Evolutionary conservation across 495 filamentous ascomycete genomes (phyloP).

Genomic region (Aspergillus egyptiacus): DNA sequence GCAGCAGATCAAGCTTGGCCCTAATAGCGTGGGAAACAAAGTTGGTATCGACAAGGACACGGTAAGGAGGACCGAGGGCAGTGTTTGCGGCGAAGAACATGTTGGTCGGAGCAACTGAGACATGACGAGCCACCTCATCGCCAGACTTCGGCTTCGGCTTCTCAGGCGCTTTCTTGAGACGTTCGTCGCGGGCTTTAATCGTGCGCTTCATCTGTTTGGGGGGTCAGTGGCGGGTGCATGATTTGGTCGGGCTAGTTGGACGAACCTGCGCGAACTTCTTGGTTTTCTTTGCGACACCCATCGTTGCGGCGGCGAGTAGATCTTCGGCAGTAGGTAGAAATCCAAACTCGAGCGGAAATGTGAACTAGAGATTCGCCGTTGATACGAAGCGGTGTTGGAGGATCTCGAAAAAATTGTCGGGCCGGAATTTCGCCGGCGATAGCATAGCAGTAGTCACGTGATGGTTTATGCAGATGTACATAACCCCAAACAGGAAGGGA

Average conservation of each 20-base stretch:
- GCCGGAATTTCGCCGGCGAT: background rate
- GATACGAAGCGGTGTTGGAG: background rate
- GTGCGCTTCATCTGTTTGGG: constrained; percentile 51
- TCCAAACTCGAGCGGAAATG: background rate
- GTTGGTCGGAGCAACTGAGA: constrained; percentile 70
- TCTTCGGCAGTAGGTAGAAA: background rate
- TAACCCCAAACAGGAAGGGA: too few species aligned
- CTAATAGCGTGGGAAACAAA: constrained; percentile 90
- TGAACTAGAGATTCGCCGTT: background rate
- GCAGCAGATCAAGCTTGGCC: constrained; percentile 78
- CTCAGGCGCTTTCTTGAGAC: constrained; percentile 41
- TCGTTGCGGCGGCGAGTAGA: constrained; percentile 21
- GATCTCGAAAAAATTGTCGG: constrained; percentile 2
- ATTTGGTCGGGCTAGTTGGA: background rate
- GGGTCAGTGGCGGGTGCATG: background rate
- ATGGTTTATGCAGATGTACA: background rate
- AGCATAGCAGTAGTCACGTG: constrained; percentile 1
- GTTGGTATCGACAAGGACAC: constrained; percentile 78
- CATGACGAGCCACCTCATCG: constrained; percentile 32
- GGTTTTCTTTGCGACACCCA: constrained; percentile 60
- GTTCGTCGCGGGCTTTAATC: constrained; percentile 56
- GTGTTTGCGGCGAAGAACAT: constrained; percentile 97
- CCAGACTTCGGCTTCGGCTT: constrained; percentile 38
- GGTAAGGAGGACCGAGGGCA: constrained; percentile 83
- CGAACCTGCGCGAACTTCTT: constrained; percentile 54